Evolutionary conservation across 495 filamentous ascomycete genomes (phyloP), one percentile per base, ranked within the genome.

Genomic region (Neurospora sp.): DNA sequence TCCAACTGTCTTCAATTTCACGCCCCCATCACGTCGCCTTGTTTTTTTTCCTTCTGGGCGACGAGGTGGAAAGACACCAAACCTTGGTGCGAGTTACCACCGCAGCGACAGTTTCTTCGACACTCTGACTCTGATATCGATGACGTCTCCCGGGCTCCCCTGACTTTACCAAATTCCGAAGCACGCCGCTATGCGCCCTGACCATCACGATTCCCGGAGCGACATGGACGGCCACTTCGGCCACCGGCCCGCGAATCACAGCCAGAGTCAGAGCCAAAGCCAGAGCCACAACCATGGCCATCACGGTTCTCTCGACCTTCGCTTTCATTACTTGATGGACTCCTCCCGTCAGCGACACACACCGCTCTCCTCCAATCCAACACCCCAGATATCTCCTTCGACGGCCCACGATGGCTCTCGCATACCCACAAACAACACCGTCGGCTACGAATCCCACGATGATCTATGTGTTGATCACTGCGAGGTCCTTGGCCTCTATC

Each of bases 401-500:
- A 81, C 75, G 74, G 75, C 76, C 37, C 31, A 39, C 38, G 40
- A 76, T 44, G 20, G 44, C 39, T 35, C 76, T 6, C 70, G 74
- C 27, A 12, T 76, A 20, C 41, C 75, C 49, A 71, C 54, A 39
- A 70, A 37, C 20, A 46, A 31, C 71, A 37, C 69, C 40, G 71
- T 66, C 27, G 54, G 74, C 20, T 76, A 77, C 35, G 75, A 76
- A 44, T 83, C 83, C 40, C 83, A 84, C 76, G 83, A 84, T 71
- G 83, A 84, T 72, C 75, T 80, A n/a, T 84, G 83, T 49, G 69
- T 84, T 39, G 81, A 83, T 69, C 77, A 78, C 44, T 84, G 82
- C 78, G 72, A 77, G 60, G 78, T 76, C 37, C 76, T 82, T 66
- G 80, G 79, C 27, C 72, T 82, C 73, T 82, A 78, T 77, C 54